Conservation (phyloP, 73 alveolate genomes). For the Symbiodinium pilosum region DNA sequence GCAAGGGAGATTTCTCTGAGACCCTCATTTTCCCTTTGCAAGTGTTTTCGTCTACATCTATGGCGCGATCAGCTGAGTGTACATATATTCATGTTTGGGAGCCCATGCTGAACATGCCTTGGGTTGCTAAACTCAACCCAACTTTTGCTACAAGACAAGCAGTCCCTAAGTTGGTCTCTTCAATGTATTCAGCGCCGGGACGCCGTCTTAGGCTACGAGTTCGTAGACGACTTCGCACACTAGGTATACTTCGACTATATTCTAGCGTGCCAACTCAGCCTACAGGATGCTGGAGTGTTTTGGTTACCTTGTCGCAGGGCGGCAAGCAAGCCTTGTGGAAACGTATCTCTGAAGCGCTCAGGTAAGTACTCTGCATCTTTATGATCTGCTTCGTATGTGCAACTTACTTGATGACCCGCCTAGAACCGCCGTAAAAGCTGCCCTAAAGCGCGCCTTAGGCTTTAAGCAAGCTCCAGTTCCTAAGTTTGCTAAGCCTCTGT, state of each 20-base stretch:
- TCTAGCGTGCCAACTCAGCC: too few relatives aligned
- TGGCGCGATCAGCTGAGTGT: neutral
- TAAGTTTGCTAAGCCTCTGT: neutral
- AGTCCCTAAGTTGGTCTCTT: neutral
- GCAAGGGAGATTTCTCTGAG: neutral
- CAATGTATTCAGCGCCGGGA: neutral
- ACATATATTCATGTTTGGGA: neutral
- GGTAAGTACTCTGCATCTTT: neutral
- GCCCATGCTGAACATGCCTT: neutral
- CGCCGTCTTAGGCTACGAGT: neutral
- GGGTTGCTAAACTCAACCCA: neutral
- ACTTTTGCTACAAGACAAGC: neutral
- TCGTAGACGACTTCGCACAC: neutral
- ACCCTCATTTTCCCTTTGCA: neutral
- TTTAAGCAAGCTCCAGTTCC: neutral
- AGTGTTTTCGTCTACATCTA: too few relatives aligned
- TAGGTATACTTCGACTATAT: too few relatives aligned
- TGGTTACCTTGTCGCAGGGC: too few relatives aligned
- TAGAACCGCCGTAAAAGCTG: neutral
- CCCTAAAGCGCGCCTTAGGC: neutral
- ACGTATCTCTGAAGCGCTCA: neutral
- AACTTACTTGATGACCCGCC: neutral
- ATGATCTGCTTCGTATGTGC: neutral
- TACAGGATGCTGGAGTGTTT: too few relatives aligned
- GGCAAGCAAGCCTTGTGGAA: too few relatives aligned